Conservation (phyloP, 306 rosid species). For the Trifolium subterraneum region DNA sequence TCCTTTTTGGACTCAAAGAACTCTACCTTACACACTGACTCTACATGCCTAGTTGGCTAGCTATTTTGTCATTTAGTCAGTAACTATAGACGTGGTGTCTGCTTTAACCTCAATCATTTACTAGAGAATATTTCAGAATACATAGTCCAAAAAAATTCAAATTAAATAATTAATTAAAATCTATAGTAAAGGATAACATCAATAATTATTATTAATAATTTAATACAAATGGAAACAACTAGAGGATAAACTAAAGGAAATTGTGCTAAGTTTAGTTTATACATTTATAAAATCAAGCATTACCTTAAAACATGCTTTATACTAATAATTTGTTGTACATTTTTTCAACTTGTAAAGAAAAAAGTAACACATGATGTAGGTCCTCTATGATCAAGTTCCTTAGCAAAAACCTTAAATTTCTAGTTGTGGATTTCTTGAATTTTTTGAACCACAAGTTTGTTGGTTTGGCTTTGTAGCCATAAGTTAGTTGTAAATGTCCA, state of each 20-base stretch:
- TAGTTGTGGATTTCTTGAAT: not conserved
- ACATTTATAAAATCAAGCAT: not conserved
- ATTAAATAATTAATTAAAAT: too few species aligned
- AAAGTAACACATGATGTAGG: not conserved
- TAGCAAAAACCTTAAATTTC: constrained; percentile 23
- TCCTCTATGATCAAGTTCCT: constrained; percentile 4
- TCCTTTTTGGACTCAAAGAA: constrained; percentile 12
- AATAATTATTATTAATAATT: constrained; percentile 15
- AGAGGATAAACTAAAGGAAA: not conserved
- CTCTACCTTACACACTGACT: constrained; percentile 6
- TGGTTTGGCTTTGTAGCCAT: not conserved
- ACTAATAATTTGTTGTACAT: not conserved
- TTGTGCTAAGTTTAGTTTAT: not conserved
- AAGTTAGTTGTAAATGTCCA: not conserved
- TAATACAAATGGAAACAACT: not conserved
- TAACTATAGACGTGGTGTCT: constrained; percentile 28
- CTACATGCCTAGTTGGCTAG: constrained; percentile 28
- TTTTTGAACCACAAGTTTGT: constrained; percentile 34
- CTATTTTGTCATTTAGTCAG: constrained; percentile 24
- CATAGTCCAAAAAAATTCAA: constrained; percentile 11
- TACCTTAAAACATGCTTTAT: constrained; percentile 24
- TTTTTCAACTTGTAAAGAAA: constrained; percentile 8
- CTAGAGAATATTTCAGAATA: constrained; percentile 32
- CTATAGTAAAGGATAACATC: not conserved
- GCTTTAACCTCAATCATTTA: constrained; percentile 36